Conservation (phyloP, 2,329 filamentous ascomycete species). For the Exophiala sp. region DNA sequence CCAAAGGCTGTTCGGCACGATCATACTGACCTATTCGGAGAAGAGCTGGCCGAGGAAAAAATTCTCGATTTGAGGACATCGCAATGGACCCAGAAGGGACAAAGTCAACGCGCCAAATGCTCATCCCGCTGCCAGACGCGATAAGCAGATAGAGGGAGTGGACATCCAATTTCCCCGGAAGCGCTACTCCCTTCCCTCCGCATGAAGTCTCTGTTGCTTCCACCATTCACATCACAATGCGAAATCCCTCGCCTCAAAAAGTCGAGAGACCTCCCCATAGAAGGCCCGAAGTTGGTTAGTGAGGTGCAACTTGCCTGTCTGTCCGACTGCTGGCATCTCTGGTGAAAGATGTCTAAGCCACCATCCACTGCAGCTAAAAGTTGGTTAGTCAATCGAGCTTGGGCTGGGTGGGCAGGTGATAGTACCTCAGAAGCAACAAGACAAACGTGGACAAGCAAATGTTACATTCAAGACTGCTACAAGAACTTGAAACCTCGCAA, state of each 20-base stretch:
- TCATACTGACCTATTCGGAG: too few relatives aligned
- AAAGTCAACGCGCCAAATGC: not conserved
- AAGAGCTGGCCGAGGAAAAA: too few relatives aligned
- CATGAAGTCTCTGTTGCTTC: conserved; percentile 13
- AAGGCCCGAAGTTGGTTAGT: too few relatives aligned
- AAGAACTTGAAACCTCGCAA: not conserved
- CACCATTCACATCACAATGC: not conserved
- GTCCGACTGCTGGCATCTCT: not conserved
- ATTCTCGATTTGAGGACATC: too few relatives aligned
- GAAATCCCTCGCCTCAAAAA: conserved; percentile 2
- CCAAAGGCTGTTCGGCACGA: too few relatives aligned
- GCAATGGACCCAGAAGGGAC: too few relatives aligned
- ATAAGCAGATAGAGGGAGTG: conserved; percentile 23
- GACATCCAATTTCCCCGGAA: conserved; percentile 28
- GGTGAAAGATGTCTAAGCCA: conserved; percentile 9
- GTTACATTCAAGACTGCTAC: conserved; percentile 7
- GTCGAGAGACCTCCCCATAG: not conserved
- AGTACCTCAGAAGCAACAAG: conserved; percentile 3
- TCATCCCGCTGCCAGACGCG: conserved; percentile 21
- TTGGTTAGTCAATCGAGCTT: conserved; percentile 10
- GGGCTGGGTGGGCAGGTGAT: conserved; percentile 7
- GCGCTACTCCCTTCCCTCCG: conserved; percentile 24
- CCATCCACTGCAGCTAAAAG: not conserved
- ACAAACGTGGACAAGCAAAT: not conserved
- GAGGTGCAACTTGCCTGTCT: too few relatives aligned